phyloP scores from a whole-genome alignment of 768 basidiomycete species.

The Suillus placidus region DNA sequence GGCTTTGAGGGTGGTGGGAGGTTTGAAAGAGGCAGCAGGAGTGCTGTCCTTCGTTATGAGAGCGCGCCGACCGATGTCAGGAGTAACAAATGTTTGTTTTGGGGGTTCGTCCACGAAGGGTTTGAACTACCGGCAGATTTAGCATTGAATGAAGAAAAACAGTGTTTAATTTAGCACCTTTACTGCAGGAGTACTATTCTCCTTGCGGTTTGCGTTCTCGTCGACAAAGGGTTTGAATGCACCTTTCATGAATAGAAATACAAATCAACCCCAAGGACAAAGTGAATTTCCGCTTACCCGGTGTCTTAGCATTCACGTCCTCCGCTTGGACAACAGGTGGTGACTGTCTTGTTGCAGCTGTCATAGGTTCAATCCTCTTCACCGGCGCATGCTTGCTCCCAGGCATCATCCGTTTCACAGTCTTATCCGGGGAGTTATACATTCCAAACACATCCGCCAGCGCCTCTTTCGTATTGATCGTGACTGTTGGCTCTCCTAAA shows the following conservation, averaged over 20 bases:
- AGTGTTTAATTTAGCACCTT: constrained; percentile 17
- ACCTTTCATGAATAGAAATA: constrained; percentile 14
- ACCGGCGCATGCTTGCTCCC: constrained; percentile 78
- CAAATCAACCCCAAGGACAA: constrained; percentile 22
- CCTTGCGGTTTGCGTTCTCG: constrained; percentile 51
- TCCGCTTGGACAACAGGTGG: constrained; percentile 40
- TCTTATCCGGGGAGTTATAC: constrained; percentile 91
- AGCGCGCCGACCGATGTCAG: constrained; percentile 40
- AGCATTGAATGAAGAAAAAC: constrained; percentile 12
- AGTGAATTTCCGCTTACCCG: constrained; percentile 30
- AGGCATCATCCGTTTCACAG: constrained; percentile 52
- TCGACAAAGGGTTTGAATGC: constrained; percentile 71
- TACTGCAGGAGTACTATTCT: constrained; percentile 40
- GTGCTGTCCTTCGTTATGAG: constrained; percentile 40
- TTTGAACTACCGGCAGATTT: constrained; percentile 50
- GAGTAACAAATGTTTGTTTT: constrained; percentile 43
- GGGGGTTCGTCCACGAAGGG: constrained; percentile 62
- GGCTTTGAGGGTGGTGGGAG: constrained; percentile 32
- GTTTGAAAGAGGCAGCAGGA: constrained; percentile 21
- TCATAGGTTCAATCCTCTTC: constrained; percentile 64
- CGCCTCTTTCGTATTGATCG: constrained; percentile 96
- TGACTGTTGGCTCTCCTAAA: constrained; percentile 79
- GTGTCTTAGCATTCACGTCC: constrained; percentile 37
- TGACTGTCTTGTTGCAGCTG: constrained; percentile 29
- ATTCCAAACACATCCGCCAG: constrained; percentile 93